Conservation (phyloP, 1,284 basidiomycete genomes). For the Taiwanofungus camphoratus region DNA sequence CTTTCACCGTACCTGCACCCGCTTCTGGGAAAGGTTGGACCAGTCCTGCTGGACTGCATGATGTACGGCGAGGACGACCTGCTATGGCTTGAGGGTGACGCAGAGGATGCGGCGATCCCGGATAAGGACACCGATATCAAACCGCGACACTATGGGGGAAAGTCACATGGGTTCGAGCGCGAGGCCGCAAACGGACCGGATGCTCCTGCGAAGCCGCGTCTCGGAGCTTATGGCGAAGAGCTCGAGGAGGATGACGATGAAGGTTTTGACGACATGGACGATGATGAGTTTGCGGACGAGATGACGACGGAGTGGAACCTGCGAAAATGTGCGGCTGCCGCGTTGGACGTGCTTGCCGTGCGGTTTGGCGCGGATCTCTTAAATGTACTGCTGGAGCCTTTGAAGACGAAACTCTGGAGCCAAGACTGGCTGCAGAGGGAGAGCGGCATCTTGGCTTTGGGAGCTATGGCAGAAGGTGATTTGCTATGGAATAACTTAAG, state of each 20-base stretch:
- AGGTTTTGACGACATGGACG: constrained; percentile 80
- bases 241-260: constrained; percentile 73
- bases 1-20: constrained; percentile 83
- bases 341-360: constrained; percentile 94
- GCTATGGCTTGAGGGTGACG: constrained; percentile 92
- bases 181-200: constrained; percentile 51
- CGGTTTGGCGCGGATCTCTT: constrained; percentile 85
- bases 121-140: constrained; percentile 96
- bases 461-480: constrained; percentile 95
- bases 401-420: constrained; percentile 94
- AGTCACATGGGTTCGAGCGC: constrained; percentile 79
- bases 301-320: constrained; percentile 99
- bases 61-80: constrained; percentile 95
- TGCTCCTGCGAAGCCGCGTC: constrained; percentile 37
- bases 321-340: constrained; percentile 96
- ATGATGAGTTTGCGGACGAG: constrained; percentile 93
- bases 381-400: constrained; percentile 81
- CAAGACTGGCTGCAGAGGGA: constrained; percentile 93
- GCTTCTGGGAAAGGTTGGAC: constrained; percentile 83
- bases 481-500: not conserved
- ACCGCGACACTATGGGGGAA: constrained; percentile 85
- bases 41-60: constrained; percentile 95
- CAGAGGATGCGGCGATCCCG: constrained; percentile 85
- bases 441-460: constrained; percentile 92
- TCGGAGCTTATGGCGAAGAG: constrained; percentile 70